A percentile compares a stretch with the other conserved stretches of the same genome.
Evolutionary conservation across 352 stramenopile genomes (phyloP).

Genomic region (Phytophthora syringae): DNA sequence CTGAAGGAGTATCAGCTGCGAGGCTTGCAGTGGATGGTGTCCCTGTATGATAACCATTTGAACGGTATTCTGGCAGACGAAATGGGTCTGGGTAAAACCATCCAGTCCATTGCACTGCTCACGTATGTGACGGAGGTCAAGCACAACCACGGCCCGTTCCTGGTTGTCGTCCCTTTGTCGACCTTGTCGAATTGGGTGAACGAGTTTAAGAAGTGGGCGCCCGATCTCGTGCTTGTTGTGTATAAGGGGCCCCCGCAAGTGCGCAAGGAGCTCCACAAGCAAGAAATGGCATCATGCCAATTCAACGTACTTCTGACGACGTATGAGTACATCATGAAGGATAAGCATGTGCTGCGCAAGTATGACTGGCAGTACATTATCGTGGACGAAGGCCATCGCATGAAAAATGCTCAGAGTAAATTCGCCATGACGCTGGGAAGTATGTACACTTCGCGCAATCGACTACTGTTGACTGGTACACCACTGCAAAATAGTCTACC

Average conservation of each 20-base stretch:
- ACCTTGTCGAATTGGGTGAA: constrained; percentile 95
- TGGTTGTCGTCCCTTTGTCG: constrained; percentile 97
- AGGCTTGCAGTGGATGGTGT: constrained; percentile 99
- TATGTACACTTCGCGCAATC: constrained; percentile 85
- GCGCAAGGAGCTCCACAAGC: constrained; percentile 81
- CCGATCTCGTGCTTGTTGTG: constrained; percentile 96
- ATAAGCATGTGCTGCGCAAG: constrained; percentile 89
- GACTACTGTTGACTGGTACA: constrained; percentile 98
- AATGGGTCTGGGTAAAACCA: constrained; percentile 93
- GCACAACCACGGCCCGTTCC: constrained; percentile 94
- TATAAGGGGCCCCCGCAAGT: constrained; percentile 92
- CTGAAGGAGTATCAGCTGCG: constrained; percentile 99
- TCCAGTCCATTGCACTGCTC: constrained; percentile 87
- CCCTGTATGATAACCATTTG: constrained; percentile 97
- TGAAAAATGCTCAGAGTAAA: constrained; percentile 93
- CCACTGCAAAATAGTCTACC: constrained; percentile 98
- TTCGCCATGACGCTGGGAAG: constrained; percentile 88
- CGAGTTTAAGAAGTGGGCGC: constrained; percentile 95
- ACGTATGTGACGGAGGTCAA: constrained; percentile 87
- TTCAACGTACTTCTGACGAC: constrained; percentile 95
- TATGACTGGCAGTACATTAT: constrained; percentile 95
- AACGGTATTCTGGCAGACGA: constrained; percentile 99
- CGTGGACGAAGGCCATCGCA: constrained; percentile 94
- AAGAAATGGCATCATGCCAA: constrained; percentile 87
- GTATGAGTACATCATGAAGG: constrained; percentile 95